phyloP scores from a whole-genome alignment of 2,329 filamentous ascomycete genomes.

The Neonectria neomacrospora region DNA sequence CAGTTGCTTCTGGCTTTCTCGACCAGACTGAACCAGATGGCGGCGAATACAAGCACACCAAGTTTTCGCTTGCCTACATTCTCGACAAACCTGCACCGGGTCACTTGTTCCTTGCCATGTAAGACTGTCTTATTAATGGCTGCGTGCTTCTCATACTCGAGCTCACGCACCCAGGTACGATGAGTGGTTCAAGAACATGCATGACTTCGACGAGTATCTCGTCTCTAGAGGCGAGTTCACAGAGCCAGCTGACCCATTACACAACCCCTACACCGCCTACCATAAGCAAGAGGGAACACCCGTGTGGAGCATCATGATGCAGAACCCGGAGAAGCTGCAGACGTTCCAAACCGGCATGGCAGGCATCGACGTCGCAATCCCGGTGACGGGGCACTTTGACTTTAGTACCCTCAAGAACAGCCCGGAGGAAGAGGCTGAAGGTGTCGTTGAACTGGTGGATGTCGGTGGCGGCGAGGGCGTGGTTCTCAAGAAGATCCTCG shows the following conservation, averaged over 20 bases:
- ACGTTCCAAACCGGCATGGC: constrained; percentile 48
- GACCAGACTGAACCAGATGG: constrained; percentile 43
- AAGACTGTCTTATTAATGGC: background rate
- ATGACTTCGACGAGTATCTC: constrained; percentile 50
- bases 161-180: constrained; percentile 42
- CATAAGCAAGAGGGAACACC: constrained; percentile 49
- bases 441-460: constrained; percentile 45
- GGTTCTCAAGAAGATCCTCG: constrained; percentile 46
- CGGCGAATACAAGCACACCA: constrained; percentile 47
- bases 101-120: constrained; percentile 47
- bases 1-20: constrained; percentile 47
- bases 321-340: constrained; percentile 44
- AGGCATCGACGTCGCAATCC: constrained; percentile 49
- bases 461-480: constrained; percentile 47
- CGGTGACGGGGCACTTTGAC: constrained; percentile 47
- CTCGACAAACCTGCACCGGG: constrained; percentile 43
- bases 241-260: constrained; percentile 45
- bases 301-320: constrained; percentile 49
- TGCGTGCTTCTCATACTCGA: background rate
- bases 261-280: constrained; percentile 47
- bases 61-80: constrained; percentile 47
- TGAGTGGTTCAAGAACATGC: constrained; percentile 49
- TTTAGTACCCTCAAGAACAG: constrained; percentile 43
- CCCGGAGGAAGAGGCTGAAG: constrained; percentile 26
- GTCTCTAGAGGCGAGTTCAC: constrained; percentile 35